Conservation (phyloP, 176 grass and related monocot genomes). For the Leersia perrieri region DNA sequence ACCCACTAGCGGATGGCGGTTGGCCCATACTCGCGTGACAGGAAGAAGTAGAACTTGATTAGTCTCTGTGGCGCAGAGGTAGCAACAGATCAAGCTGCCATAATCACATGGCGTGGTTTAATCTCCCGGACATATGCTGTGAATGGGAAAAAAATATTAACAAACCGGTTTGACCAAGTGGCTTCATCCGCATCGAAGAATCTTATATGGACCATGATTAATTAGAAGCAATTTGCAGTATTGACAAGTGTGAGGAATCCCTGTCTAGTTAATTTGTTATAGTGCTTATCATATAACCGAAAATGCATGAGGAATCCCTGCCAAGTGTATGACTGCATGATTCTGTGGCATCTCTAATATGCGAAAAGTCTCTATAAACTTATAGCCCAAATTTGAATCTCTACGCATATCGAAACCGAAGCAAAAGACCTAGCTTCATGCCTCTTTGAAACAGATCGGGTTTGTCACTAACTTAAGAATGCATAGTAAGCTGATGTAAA, state of each 20-base stretch:
- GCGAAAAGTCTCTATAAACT: background rate
- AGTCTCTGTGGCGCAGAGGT: background rate
- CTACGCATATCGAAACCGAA: background rate
- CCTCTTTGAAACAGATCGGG: background rate
- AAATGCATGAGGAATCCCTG: background rate
- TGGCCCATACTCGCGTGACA: background rate
- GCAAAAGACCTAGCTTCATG: background rate
- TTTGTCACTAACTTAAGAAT: background rate
- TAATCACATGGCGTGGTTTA: slow-evolving; percentile 38
- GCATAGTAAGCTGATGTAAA: slow-evolving; percentile 12
- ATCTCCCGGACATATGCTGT: background rate
- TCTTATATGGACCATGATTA: background rate
- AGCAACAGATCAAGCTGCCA: slow-evolving; percentile 27
- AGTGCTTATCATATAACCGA: slow-evolving; percentile 27
- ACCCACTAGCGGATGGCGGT: background rate
- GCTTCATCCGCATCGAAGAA: slow-evolving; percentile 3
- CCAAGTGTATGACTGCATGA: background rate
- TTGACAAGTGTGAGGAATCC: slow-evolving; percentile 10
- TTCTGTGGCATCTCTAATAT: background rate
- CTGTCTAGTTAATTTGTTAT: background rate
- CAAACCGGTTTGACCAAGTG: slow-evolving; percentile 28
- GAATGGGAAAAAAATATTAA: background rate
- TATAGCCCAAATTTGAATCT: background rate
- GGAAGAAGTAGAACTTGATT: slow-evolving; percentile 13
- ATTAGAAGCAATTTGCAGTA: slow-evolving; percentile 1